Evolutionary conservation across 2,329 filamentous ascomycete species (phyloP).

Genomic region (Pseudogymnoascus sp.): DNA sequence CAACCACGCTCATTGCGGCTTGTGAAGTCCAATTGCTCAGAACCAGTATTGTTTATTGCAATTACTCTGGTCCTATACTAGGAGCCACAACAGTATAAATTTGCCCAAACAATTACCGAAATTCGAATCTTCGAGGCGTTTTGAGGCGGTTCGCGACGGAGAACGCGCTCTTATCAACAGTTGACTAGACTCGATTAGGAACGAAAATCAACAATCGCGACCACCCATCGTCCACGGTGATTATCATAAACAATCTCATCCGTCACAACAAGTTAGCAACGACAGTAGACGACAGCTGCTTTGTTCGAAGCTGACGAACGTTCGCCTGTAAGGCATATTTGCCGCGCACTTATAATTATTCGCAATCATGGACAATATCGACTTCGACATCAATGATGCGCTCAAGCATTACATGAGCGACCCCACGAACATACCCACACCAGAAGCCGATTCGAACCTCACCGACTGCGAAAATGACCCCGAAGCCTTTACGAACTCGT

Average conservation of each 20-base stretch:
- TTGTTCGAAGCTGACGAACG: not conserved
- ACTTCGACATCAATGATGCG: slow-evolving; percentile 93
- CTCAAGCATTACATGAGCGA: slow-evolving; percentile 97
- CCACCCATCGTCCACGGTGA: not conserved
- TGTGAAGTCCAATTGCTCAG: not conserved
- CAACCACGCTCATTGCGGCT: not conserved
- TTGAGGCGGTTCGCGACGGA: slow-evolving; percentile 1
- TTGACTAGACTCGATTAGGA: slow-evolving; percentile 4
- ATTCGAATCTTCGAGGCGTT: not conserved
- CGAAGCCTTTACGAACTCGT: slow-evolving; percentile 66
- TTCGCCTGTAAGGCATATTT: not conserved
- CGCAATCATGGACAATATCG: slow-evolving; percentile 59
- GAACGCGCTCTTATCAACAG: slow-evolving; percentile 3
- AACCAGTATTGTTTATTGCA: not conserved
- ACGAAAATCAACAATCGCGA: slow-evolving; percentile 9
- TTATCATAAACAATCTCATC: slow-evolving; percentile 8
- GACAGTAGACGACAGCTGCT: not conserved
- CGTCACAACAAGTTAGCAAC: slow-evolving; percentile 1
- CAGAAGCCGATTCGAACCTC: slow-evolving; percentile 75
- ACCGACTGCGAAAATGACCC: slow-evolving; percentile 90
- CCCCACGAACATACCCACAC: slow-evolving; percentile 71
- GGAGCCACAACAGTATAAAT: not conserved
- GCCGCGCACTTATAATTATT: slow-evolving; percentile 10
- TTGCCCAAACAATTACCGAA: not conserved
- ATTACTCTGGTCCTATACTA: not conserved